A percentile compares a stretch with the other conserved stretches of the same genome.
Evolutionary conservation across 2,329 filamentous ascomycete genomes (phyloP).

Genomic region (Phoma sp.): DNA sequence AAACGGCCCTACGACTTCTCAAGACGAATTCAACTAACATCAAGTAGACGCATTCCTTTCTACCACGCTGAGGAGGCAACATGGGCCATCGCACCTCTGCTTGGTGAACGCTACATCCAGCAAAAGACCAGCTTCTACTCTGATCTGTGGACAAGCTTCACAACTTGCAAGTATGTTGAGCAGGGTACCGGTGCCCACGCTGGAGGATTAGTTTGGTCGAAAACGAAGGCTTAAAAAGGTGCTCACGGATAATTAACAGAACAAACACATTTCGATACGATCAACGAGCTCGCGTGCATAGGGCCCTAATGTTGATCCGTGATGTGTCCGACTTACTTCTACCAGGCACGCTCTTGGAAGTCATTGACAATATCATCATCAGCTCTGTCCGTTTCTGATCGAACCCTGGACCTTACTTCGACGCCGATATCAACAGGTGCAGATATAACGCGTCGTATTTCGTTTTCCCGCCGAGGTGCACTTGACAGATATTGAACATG

Average conservation of each 20-base stretch:
- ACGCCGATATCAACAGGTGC: too few species aligned
- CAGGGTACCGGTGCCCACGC: constrained; percentile 22
- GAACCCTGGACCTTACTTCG: too few species aligned
- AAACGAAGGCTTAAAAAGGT: constrained; percentile 12
- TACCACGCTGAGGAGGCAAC: constrained; percentile 40
- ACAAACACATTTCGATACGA: background rate
- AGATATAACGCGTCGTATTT: too few species aligned
- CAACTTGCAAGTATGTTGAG: constrained; percentile 34
- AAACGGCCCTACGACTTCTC: background rate
- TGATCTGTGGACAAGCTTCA: constrained; percentile 34
- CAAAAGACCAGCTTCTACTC: constrained; percentile 30
- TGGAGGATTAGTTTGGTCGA: constrained; percentile 26
- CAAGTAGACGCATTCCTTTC: constrained; percentile 33
- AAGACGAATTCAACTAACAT: constrained; percentile 9
- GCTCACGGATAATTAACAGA: background rate
- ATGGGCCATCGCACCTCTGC: constrained; percentile 30
- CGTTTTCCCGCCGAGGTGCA: too few species aligned
- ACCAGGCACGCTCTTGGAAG: too few species aligned
- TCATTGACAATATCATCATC: too few species aligned
- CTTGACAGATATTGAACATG: too few species aligned
- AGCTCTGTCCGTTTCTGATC: too few species aligned
- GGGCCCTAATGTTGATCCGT: background rate
- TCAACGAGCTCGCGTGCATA: too few species aligned
- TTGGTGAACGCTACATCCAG: constrained; percentile 35
- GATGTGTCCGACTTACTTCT: background rate